These are phyloP conservation scores for Erodium maritimum DNA, from an alignment of 345 rosid genomes.

Conservation along the genomic window DNA sequence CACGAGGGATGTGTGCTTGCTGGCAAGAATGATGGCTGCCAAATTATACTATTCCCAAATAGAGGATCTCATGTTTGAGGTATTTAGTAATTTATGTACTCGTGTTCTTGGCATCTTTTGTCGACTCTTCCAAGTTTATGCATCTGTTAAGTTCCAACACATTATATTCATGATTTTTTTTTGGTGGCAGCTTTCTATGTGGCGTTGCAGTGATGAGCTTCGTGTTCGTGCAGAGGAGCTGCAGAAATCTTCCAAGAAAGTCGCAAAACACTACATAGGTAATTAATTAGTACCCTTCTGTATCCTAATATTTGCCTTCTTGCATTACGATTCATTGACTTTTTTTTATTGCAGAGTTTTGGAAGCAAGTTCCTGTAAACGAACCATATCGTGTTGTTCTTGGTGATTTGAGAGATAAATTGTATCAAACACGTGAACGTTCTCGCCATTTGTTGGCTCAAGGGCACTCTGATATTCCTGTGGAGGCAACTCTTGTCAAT, in stretches of 20 bases:
- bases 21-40: constrained; percentile 99
- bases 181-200: constrained; percentile 92
- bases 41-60: constrained; percentile 85
- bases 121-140: not conserved
- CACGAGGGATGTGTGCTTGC: constrained; percentile 93
- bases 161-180: not conserved
- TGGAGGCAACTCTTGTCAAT: constrained; percentile 36
- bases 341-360: constrained; percentile 54
- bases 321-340: not conserved
- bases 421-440: constrained; percentile 56
- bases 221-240: constrained; percentile 64
- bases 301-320: not conserved
- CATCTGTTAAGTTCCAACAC: not conserved
- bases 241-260: constrained; percentile 65
- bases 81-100: constrained; percentile 8
- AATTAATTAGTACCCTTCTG: constrained; percentile 15
- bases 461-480: constrained; percentile 50
- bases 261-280: constrained; percentile 98
- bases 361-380: constrained; percentile 49
- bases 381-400: constrained; percentile 66
- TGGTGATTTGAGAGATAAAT: constrained; percentile 55
- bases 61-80: constrained; percentile 98
- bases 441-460: constrained; percentile 39
- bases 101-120: not conserved
- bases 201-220: constrained; percentile 98